Conservation (phyloP, 2,329 filamentous ascomycete genomes). For the Ophiocordyceps sinensis region DNA sequence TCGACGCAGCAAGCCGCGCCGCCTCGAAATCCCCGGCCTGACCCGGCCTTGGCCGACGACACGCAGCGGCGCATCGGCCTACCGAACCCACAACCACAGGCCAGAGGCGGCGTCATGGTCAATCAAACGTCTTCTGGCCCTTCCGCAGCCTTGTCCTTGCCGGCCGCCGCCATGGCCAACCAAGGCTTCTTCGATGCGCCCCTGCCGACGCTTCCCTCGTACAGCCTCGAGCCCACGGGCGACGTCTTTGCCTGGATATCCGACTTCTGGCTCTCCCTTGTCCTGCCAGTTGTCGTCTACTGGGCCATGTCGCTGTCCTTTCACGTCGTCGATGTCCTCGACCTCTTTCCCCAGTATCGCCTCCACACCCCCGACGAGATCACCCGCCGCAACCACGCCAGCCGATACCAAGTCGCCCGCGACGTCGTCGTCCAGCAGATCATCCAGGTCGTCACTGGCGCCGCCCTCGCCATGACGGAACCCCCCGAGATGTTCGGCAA, state of each 20-base stretch:
- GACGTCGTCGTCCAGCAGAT: conserved; percentile 88
- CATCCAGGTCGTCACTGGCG: conserved; percentile 65
- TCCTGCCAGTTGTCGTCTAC: conserved; percentile 71
- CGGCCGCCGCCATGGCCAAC: conserved; percentile 30
- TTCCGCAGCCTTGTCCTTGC: neutral
- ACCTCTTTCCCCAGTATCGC: conserved; percentile 81
- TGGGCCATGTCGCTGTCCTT: conserved; percentile 79
- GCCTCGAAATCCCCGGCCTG: neutral
- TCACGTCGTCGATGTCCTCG: conserved; percentile 72
- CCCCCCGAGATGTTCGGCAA: conserved; percentile 59
- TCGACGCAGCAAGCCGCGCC: too few relatives aligned
- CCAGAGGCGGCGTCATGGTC: conserved; percentile 17
- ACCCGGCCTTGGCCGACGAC: neutral
- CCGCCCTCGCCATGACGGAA: conserved; percentile 57
- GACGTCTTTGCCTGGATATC: conserved; percentile 65
- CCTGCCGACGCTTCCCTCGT: conserved; percentile 76
- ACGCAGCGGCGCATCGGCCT: neutral
- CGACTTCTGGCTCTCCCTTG: conserved; percentile 64
- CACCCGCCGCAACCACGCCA: conserved; percentile 70
- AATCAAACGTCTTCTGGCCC: conserved; percentile 17
- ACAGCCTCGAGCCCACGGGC: conserved; percentile 54
- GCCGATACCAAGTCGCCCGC: conserved; percentile 70
- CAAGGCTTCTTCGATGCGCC: conserved; percentile 37
- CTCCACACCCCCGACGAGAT: conserved; percentile 92
- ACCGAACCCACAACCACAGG: neutral